Percentiles rank a stretch among this genome's conserved stretches.
Evolutionary conservation across 805 yeast genomes (phyloP).

Genomic region (Starmerella riodocensis): DNA sequence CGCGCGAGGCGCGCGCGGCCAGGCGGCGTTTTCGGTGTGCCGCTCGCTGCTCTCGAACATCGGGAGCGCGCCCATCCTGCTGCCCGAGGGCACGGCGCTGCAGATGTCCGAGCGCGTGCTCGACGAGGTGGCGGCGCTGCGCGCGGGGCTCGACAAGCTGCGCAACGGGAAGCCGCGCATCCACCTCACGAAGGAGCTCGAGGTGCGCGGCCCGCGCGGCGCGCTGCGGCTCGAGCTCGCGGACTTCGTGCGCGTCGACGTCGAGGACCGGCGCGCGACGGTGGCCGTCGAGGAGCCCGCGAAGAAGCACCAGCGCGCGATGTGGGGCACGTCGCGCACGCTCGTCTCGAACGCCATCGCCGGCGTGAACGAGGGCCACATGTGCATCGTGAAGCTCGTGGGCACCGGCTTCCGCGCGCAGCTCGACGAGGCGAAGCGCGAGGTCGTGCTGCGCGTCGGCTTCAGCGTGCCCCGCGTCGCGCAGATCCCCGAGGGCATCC

Average conservation of each 20-base stretch:
- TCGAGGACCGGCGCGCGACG: slow-evolving; percentile 32
- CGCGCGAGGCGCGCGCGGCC: not conserved
- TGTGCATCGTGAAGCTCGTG: slow-evolving; percentile 71
- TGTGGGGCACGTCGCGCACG: slow-evolving; percentile 93
- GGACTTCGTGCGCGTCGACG: slow-evolving; percentile 39
- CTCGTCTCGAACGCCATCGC: slow-evolving; percentile 60
- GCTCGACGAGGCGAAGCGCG: slow-evolving; percentile 44
- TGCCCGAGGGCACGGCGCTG: slow-evolving; percentile 49
- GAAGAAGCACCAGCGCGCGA: slow-evolving; percentile 57
- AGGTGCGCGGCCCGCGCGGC: slow-evolving; percentile 71
- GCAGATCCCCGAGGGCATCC: slow-evolving; percentile 62
- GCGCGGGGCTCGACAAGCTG: slow-evolving; percentile 44
- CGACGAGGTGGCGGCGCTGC: slow-evolving; percentile 27
- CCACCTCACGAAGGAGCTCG: slow-evolving; percentile 43
- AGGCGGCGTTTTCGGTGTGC: slow-evolving; percentile 15
- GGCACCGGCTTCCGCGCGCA: slow-evolving; percentile 96
- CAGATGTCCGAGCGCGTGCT: slow-evolving; percentile 24
- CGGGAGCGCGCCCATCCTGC: slow-evolving; percentile 64
- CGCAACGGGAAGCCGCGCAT: slow-evolving; percentile 55
- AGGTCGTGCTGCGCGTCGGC: slow-evolving; percentile 73
- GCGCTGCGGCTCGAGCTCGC: slow-evolving; percentile 51
- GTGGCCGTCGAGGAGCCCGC: slow-evolving; percentile 47
- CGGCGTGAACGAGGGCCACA: slow-evolving; percentile 90
- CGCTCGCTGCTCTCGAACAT: slow-evolving; percentile 32
- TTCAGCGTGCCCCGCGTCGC: slow-evolving; percentile 69